phyloP scores from a whole-genome alignment of 2,329 filamentous ascomycete species.

The Scedosporium dehoogii region DNA sequence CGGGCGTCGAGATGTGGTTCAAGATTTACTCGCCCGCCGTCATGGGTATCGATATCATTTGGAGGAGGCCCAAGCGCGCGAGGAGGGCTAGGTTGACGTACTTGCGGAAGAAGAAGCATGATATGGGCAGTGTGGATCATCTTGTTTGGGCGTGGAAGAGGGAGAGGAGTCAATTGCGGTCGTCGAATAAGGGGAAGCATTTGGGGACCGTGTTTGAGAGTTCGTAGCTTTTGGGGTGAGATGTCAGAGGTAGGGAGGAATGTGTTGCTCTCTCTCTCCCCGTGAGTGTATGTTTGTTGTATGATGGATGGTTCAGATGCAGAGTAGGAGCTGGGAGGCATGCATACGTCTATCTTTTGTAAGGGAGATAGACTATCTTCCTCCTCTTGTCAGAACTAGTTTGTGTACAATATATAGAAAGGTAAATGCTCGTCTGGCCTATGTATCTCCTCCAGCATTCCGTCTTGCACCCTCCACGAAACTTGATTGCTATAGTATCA shows the following conservation, averaged over 20 bases:
- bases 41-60: conserved; percentile 85
- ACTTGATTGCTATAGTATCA: too few species aligned
- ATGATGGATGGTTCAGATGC: background rate
- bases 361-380: background rate
- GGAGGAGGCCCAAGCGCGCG: conserved; percentile 73
- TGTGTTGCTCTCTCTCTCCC: background rate
- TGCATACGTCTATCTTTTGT: too few species aligned
- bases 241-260: background rate
- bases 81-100: conserved; percentile 83
- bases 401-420: background rate
- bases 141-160: conserved; percentile 51
- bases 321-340: too few species aligned
- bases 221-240: background rate
- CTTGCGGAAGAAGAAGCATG: conserved; percentile 80
- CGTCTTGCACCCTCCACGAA: too few species aligned
- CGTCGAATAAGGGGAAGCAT: conserved; percentile 9
- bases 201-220: conserved; percentile 12
- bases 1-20: conserved; percentile 94
- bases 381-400: background rate
- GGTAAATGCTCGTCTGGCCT: background rate
- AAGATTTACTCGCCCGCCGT: conserved; percentile 91
- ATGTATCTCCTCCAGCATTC: too few species aligned
- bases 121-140: conserved; percentile 76
- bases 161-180: conserved; percentile 27
- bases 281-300: background rate